These are phyloP conservation scores for Wickerhamomyces xylosicus DNA, from an alignment of 805 yeast species.

Conservation along the genomic window DNA sequence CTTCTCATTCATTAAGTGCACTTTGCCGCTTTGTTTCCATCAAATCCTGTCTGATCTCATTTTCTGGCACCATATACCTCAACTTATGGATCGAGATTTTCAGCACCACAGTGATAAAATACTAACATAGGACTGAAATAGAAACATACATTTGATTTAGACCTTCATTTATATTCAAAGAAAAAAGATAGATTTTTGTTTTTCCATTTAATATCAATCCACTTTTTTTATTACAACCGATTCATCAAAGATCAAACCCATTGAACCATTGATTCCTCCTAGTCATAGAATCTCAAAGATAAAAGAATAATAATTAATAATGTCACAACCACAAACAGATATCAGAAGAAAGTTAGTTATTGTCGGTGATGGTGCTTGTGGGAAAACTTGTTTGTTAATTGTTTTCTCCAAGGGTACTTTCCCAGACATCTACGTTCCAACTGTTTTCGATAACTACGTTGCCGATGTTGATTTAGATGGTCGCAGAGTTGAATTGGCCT, in stretches of 20 bases:
- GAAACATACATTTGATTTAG: background rate
- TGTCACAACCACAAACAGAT: conserved; percentile 20
- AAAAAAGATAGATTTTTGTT: background rate
- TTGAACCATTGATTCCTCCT: background rate
- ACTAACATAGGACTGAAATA: background rate
- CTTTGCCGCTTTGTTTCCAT: too few species aligned
- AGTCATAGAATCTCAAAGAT: background rate
- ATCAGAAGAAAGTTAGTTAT: conserved; percentile 77
- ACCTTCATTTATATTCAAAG: background rate
- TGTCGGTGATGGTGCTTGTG: conserved; percentile 97
- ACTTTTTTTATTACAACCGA: background rate
- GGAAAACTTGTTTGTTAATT: conserved; percentile 87
- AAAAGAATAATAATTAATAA: conserved; percentile 4
- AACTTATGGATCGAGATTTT: too few species aligned
- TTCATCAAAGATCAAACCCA: background rate
- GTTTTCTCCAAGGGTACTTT: conserved; percentile 80
- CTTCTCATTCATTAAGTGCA: too few species aligned
- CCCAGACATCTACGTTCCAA: conserved; percentile 92
- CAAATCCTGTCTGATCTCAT: too few species aligned
- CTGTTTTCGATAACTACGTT: conserved; percentile 95
- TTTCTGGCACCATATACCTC: too few species aligned
- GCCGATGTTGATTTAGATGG: conserved; percentile 92
- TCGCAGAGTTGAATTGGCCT: conserved; percentile 83
- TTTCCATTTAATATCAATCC: background rate
- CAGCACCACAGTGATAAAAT: too few species aligned